phyloP scores from a whole-genome alignment of 108 stramenopile species.

The Nitzschia palea region DNA sequence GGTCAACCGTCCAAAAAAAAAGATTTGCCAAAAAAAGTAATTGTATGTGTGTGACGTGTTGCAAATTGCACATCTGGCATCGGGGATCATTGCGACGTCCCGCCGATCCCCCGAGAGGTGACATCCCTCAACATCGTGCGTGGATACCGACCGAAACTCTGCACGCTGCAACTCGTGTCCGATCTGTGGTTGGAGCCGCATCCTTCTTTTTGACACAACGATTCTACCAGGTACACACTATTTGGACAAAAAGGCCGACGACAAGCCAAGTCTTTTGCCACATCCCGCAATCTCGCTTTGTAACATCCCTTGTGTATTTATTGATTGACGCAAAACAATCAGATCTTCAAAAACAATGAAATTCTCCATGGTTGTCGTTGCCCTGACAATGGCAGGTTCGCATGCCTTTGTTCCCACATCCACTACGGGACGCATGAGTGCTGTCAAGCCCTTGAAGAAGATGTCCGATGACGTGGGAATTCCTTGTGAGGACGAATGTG shows the following conservation, averaged over 20 bases:
- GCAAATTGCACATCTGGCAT: too few relatives aligned
- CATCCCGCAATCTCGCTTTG: neutral
- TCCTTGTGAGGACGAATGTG: slow-evolving; percentile 82
- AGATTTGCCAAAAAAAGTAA: too few relatives aligned
- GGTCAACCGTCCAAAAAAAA: too few relatives aligned
- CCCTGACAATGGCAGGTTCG: neutral
- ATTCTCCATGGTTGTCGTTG: neutral
- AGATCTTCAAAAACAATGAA: neutral
- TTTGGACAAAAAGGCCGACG: too few relatives aligned
- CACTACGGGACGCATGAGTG: neutral
- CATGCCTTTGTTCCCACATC: neutral
- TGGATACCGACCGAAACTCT: too few relatives aligned
- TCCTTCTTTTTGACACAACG: neutral
- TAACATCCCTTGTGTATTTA: neutral
- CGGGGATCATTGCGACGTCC: too few relatives aligned
- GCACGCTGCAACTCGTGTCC: neutral
- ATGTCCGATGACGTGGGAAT: slow-evolving; percentile 65
- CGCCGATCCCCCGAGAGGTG: too few relatives aligned
- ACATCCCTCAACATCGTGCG: too few relatives aligned
- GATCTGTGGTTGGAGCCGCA: neutral
- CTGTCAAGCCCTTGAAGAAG: neutral
- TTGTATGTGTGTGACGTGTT: too few relatives aligned
- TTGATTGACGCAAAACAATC: neutral
- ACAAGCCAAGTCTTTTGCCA: neutral
- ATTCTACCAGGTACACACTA: too few relatives aligned